phyloP scores from a whole-genome alignment of 352 stramenopile species.

The Phytophthora vignae region DNA sequence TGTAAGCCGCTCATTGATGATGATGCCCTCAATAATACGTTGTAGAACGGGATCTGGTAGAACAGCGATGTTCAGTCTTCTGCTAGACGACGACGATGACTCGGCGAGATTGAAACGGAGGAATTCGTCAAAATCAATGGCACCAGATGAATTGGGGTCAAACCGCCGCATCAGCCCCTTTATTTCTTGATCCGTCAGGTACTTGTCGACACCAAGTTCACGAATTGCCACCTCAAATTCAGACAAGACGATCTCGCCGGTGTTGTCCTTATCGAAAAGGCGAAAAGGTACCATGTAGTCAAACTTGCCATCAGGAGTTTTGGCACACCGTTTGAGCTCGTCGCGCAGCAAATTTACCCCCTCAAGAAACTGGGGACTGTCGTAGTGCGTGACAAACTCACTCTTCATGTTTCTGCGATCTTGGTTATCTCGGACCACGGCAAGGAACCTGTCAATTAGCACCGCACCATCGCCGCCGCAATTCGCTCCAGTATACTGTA shows the following conservation, averaged over 20 bases:
- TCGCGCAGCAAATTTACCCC: conserved; percentile 72
- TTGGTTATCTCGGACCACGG: conserved; percentile 67
- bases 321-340: conserved; percentile 79
- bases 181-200: conserved; percentile 76
- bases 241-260: conserved; percentile 70
- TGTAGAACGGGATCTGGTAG: conserved; percentile 43
- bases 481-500: conserved; percentile 79
- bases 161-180: conserved; percentile 85
- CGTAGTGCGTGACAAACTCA: conserved; percentile 85
- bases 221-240: conserved; percentile 77
- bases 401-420: conserved; percentile 87
- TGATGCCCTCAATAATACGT: conserved; percentile 58
- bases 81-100: conserved; percentile 59
- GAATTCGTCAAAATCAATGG: conserved; percentile 81
- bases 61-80: conserved; percentile 35
- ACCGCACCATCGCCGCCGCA: conserved; percentile 72
- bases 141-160: conserved; percentile 69
- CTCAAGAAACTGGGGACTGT: conserved; percentile 81
- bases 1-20: conserved; percentile 58
- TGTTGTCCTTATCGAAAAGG: conserved; percentile 78
- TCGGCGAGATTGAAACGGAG: conserved; percentile 79
- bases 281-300: conserved; percentile 77
- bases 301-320: conserved; percentile 82
- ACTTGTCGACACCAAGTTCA: conserved; percentile 79
- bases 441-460: conserved; percentile 80